Conservation (phyloP, 495 filamentous ascomycete species). For the Penicilliopsis zonata region DNA sequence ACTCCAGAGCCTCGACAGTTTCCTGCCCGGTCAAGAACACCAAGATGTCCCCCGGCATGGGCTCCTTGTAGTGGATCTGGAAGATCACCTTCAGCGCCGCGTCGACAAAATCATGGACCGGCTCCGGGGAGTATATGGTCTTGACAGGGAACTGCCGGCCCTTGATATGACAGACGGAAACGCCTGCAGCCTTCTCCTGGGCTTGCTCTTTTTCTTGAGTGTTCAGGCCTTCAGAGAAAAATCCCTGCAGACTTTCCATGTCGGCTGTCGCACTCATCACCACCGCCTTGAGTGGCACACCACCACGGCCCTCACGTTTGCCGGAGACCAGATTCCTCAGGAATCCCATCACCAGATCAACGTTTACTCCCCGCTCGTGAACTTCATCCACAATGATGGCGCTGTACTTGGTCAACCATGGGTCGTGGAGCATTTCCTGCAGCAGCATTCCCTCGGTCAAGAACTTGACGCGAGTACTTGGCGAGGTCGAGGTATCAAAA, state of each 20-base stretch:
- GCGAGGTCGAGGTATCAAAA: slow-evolving; percentile 74
- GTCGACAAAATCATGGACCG: slow-evolving; percentile 76
- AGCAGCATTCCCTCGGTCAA: slow-evolving; percentile 95
- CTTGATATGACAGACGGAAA: slow-evolving; percentile 60
- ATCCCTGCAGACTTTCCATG: slow-evolving; percentile 60
- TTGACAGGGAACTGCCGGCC: slow-evolving; percentile 84
- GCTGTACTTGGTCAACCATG: slow-evolving; percentile 71
- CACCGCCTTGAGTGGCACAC: slow-evolving; percentile 70
- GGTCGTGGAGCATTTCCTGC: slow-evolving; percentile 86
- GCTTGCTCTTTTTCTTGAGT: slow-evolving; percentile 6
- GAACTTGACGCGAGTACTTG: slow-evolving; percentile 74
- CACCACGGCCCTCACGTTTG: slow-evolving; percentile 44
- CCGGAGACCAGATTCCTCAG: slow-evolving; percentile 59
- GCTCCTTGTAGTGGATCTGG: slow-evolving; percentile 76
- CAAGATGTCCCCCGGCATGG: slow-evolving; percentile 84
- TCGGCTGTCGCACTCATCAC: slow-evolving; percentile 97
- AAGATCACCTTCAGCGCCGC: slow-evolving; percentile 73
- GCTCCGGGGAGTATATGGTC: slow-evolving; percentile 60
- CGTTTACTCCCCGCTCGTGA: slow-evolving; percentile 93
- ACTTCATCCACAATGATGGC: slow-evolving; percentile 92
- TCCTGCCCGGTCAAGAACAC: slow-evolving; percentile 93
- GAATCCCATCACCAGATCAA: slow-evolving; percentile 83
- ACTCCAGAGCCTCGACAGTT: slow-evolving; percentile 72
- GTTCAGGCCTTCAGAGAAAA: slow-evolving; percentile 48
- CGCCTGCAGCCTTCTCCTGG: slow-evolving; percentile 3